Evolutionary conservation across 768 basidiomycete species (phyloP), one percentile per base, ranked within the genome.

Genomic region (Naematelia encephala): DNA sequence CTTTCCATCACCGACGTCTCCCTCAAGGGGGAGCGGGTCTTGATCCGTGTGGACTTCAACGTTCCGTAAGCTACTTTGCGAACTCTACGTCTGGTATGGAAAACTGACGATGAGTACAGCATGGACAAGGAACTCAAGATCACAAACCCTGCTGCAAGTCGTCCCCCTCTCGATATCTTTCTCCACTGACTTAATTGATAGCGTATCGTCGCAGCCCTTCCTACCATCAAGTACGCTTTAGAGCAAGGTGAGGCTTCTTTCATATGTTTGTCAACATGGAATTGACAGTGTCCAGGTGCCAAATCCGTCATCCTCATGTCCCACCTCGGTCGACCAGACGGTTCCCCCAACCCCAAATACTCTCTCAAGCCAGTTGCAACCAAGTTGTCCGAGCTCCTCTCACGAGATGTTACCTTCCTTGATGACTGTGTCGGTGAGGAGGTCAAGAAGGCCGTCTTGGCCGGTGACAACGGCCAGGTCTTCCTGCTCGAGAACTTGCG

Each of bases 151-250:
- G 92, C 92, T 56, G 94, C 96, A 76, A 63, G 91, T 82, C 16
- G 25, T 46, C 45, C 16, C 22, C 5, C 26, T 34, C 10, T 22
- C 21, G 19, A 28, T 34, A 14, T 21, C 0, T 19, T 22, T 46
- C 19, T 16, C 56, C 61, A 26, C 52, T 56, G 51, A 25, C 39
- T 29, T 10, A 26, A 25, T 43, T 16, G 61, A 56, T 75, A 98
- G 94, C 89, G 94, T 78, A 94, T 99, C 80, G 88, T 93, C 50
- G 94, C 93, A 26, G 94, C 94, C 28, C 81, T 98, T 59, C 94
- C 94, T 26, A 97, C 94, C 46, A 89, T 99, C 75, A 85, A 88
- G 78, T 91, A 92, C 80, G 91, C 94, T 14, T 82, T 97, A 62
- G 86, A 91, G 23, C 83, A 89, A 61, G 90, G 93, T 86, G 60